Evolutionary conservation across 2,329 filamentous ascomycete genomes (phyloP).

Genomic region (Epichloe brachyelytri): DNA sequence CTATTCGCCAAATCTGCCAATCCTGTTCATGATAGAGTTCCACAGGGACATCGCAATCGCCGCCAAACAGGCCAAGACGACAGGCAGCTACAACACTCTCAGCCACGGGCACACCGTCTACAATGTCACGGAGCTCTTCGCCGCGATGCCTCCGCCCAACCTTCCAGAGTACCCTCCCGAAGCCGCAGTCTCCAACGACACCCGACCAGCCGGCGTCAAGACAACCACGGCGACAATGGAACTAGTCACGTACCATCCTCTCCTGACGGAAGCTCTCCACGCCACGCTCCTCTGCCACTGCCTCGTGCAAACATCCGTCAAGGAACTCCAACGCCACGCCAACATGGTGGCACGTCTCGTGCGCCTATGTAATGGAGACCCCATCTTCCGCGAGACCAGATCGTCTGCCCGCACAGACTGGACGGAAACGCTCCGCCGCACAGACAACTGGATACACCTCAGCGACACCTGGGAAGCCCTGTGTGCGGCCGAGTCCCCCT

Average conservation of each 20-base stretch:
- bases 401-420: constrained; percentile 66
- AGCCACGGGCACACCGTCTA: constrained; percentile 26
- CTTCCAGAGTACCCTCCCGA: constrained; percentile 54
- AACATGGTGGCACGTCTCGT: constrained; percentile 68
- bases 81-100: constrained; percentile 5
- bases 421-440: constrained; percentile 59
- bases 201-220: neutral
- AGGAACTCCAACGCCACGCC: constrained; percentile 66
- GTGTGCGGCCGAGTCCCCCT: constrained; percentile 32
- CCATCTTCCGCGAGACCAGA: constrained; percentile 61
- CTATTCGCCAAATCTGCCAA: constrained; percentile 59
- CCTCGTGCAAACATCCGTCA: constrained; percentile 65
- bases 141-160: constrained; percentile 49
- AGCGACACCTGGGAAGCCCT: constrained; percentile 55
- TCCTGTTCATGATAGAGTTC: constrained; percentile 28
- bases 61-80: constrained; percentile 6
- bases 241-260: constrained; percentile 58
- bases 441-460: constrained; percentile 55
- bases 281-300: constrained; percentile 65
- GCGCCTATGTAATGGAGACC: constrained; percentile 65
- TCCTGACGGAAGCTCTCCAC: constrained; percentile 68
- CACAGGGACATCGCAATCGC: constrained; percentile 39
- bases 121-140: constrained; percentile 52
- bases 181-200: no score
- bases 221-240: constrained; percentile 20